Percentiles rank a stretch among this genome's conserved stretches.
phyloP scores from a whole-genome alignment of 371 early-diverging fungal genomes.

The Mucor indicus region DNA sequence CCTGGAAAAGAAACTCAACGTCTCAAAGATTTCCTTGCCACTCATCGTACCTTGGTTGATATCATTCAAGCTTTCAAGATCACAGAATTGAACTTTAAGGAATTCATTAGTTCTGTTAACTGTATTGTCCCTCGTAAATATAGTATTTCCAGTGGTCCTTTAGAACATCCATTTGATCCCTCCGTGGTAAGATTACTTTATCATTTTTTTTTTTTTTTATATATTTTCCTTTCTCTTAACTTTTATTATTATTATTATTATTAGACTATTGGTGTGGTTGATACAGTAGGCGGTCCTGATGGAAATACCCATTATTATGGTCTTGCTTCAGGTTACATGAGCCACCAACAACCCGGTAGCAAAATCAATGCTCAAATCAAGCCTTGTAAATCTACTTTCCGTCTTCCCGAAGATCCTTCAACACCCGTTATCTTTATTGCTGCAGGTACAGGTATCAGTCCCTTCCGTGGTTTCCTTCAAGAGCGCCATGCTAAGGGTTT shows the following conservation, averaged over 20 bases:
- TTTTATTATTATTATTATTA: no score
- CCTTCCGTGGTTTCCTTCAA: constrained; percentile 73
- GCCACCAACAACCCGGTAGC: constrained; percentile 3
- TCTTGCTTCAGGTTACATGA: constrained; percentile 18
- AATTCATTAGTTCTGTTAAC: not conserved
- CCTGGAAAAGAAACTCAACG: constrained; percentile 2
- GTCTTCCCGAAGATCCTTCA: constrained; percentile 17
- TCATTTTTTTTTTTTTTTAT: no score
- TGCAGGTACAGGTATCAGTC: constrained; percentile 78
- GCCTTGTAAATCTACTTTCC: constrained; percentile 20
- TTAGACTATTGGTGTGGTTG: constrained; percentile 22
- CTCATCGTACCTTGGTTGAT: constrained; percentile 34
- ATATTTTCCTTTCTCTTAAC: not conserved
- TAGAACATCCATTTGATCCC: constrained; percentile 13
- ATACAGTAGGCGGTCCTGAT: constrained; percentile 11
- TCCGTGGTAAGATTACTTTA: constrained; percentile 10
- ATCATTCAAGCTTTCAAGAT: constrained; percentile 18
- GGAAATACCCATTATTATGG: constrained; percentile 15
- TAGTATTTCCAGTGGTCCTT: constrained; percentile 38
- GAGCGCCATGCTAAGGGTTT: constrained; percentile 9
- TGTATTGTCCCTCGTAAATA: constrained; percentile 39
- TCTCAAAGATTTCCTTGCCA: constrained; percentile 22
- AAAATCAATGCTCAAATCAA: constrained; percentile 20
- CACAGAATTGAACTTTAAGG: constrained; percentile 1
- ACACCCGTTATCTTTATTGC: constrained; percentile 48